These are phyloP conservation scores for Aspergillus sp. DNA, from an alignment of 2,329 filamentous ascomycete species.

Conservation along the genomic window DNA sequence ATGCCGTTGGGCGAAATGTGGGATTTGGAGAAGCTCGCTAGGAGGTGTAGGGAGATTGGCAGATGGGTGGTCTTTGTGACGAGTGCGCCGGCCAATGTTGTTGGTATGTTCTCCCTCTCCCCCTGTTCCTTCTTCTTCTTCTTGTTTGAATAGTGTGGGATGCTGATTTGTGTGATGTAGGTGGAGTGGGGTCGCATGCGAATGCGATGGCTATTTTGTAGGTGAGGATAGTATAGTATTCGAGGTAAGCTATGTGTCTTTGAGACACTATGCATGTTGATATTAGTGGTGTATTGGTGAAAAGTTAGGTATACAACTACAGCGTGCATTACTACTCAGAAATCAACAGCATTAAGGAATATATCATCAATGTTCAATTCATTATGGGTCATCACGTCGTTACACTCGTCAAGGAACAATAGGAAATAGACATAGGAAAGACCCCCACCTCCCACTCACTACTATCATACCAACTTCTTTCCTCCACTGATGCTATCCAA, in stretches of 20 bases:
- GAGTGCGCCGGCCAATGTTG: conserved; percentile 45
- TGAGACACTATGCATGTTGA: too few species aligned
- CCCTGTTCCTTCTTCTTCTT: neutral
- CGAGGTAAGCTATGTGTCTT: neutral
- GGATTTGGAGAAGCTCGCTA: conserved; percentile 43
- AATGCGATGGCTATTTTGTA: conserved; percentile 37
- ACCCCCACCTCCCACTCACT: neutral
- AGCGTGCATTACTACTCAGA: neutral
- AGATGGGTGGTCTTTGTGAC: conserved; percentile 47
- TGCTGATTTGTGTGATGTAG: conserved; percentile 15
- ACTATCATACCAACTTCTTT: neutral
- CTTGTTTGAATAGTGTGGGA: neutral
- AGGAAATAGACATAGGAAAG: conserved; percentile 15
- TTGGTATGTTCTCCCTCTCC: conserved; percentile 32
- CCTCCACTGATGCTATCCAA: neutral
- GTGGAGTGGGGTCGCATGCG: conserved; percentile 36
- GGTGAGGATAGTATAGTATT: neutral
- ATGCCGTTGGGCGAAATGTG: conserved; percentile 50
- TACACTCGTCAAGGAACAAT: conserved; percentile 11
- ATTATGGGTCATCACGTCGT: conserved; percentile 12
- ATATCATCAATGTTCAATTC: conserved; percentile 3
- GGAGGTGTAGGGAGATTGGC: conserved; percentile 37
- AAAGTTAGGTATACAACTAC: neutral
- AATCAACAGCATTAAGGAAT: neutral
- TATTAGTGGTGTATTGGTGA: too few species aligned